phyloP scores from a whole-genome alignment of 495 filamentous ascomycete species.

The Aspergillus bridgeri region DNA sequence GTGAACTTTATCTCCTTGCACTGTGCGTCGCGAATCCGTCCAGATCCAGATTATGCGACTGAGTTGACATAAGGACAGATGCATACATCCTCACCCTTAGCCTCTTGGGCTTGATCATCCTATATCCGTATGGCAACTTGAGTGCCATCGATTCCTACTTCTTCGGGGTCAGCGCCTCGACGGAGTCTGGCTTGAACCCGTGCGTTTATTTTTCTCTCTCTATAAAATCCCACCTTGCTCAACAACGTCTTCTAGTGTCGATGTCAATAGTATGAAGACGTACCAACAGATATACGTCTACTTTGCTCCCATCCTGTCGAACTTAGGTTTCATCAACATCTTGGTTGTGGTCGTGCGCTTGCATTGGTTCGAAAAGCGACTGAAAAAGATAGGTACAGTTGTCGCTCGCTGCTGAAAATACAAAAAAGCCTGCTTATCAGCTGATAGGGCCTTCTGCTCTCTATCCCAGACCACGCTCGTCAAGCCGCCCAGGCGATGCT shows the following conservation, averaged over 20 bases:
- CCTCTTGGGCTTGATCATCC: constrained; percentile 31
- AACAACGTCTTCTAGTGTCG: constrained; percentile 19
- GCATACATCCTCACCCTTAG: constrained; percentile 34
- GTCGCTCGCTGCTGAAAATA: neutral
- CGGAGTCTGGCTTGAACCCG: constrained; percentile 43
- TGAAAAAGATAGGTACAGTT: constrained; percentile 21
- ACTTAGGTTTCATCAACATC: constrained; percentile 37
- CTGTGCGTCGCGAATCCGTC: constrained; percentile 27
- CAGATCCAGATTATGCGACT: neutral
- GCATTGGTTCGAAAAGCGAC: constrained; percentile 33
- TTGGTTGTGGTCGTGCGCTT: constrained; percentile 31
- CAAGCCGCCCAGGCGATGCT: neutral
- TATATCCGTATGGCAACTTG: constrained; percentile 41
- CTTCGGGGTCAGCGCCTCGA: constrained; percentile 41
- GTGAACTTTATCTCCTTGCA: constrained; percentile 72
- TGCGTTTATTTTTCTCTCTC: constrained; percentile 15
- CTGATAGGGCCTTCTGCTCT: neutral
- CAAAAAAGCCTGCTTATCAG: neutral
- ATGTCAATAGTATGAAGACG: constrained; percentile 34
- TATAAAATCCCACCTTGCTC: neutral
- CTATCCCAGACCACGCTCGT: neutral
- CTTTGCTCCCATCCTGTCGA: constrained; percentile 30
- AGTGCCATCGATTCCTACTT: constrained; percentile 41
- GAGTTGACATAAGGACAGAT: constrained; percentile 23
- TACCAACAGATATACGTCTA: constrained; percentile 41